phyloP scores from a whole-genome alignment of 2,329 filamentous ascomycete genomes.

The Botrytis sinoallii region DNA sequence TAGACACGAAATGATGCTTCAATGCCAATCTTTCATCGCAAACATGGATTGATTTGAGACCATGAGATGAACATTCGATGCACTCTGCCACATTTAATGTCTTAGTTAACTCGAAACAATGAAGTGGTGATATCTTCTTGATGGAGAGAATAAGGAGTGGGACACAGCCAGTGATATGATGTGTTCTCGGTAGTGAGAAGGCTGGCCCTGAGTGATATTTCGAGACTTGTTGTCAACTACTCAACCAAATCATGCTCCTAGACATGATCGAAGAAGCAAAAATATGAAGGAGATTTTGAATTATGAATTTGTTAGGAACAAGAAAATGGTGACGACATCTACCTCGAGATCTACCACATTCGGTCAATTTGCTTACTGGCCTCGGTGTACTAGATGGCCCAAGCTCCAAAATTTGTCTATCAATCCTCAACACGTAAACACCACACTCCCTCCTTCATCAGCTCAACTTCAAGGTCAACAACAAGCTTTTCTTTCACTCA shows the following conservation, averaged over 20 bases:
- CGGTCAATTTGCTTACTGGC: not conserved
- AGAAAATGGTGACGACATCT: not conserved
- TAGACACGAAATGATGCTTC: not conserved
- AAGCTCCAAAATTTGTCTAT: constrained; percentile 15
- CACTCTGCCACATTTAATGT: not conserved
- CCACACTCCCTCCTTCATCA: not conserved
- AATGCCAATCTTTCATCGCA: not conserved
- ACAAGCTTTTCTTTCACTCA: not conserved
- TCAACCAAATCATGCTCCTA: not conserved
- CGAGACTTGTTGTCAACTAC: not conserved
- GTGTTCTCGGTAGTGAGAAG: not conserved
- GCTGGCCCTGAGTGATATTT: not conserved
- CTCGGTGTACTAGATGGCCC: not conserved
- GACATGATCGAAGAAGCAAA: not conserved
- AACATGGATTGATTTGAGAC: not conserved
- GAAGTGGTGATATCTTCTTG: not conserved
- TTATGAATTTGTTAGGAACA: not conserved
- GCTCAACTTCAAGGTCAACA: not conserved
- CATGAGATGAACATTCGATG: not conserved
- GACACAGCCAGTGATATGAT: not conserved
- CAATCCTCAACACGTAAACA: not conserved
- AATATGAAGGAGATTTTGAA: not conserved
- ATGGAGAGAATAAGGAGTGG: not conserved
- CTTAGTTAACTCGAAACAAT: not conserved
- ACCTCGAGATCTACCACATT: not conserved